Base-by-base conservation (phyloP, 306 rosid species). In the Hippophae tibetana region DNA sequence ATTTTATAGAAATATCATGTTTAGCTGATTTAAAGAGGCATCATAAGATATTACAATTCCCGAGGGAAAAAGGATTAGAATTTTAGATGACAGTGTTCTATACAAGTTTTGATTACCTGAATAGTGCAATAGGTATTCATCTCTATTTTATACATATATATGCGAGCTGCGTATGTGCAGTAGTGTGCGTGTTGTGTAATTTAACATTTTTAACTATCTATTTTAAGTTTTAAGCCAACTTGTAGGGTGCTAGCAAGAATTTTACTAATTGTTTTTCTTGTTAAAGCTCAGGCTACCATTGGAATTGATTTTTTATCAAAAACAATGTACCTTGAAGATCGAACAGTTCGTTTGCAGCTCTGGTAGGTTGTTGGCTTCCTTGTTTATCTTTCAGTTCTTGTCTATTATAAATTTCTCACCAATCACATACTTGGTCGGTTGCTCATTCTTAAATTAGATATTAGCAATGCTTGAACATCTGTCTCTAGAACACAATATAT, bases 251-350 rank as follows among this genome's bases (percentile, higher is more conserved):
- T 62, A 56, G 51, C 43, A 58, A 49, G 43, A 23, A 65, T 52
- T 67, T 77, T 55, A 63, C 73, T 50, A 66, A 41, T 8, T 25
- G 13, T 47, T 66, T 71, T 14, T 14, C 52, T 45, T 41, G 8
- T 61, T 6, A 49, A 48, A 58, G 52, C 67, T 81, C 86, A 92
- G 96, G 98, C 98, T 58, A 92, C 98, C 18, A 92, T 90, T 43
- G 98, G 98, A 53, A 92, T 92, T 42, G 96, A 92, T 73, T 92
- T 92, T 81, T 78, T 92, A 76, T 92, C 96, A 8, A 92, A 92
- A 74, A 92, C 98, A 47, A 92, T 92, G 98, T 92, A 87, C 75
- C 95, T 92, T 72, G 96, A 92, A 85, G 98, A 92, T 71, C 93
- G 98, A 73, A 92, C 98, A 31, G 90, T 92, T 74, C 98, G 96